Base-by-base conservation (phyloP, 1,284 basidiomycete genomes). In the Sanguinoderma infundibulare region DNA sequence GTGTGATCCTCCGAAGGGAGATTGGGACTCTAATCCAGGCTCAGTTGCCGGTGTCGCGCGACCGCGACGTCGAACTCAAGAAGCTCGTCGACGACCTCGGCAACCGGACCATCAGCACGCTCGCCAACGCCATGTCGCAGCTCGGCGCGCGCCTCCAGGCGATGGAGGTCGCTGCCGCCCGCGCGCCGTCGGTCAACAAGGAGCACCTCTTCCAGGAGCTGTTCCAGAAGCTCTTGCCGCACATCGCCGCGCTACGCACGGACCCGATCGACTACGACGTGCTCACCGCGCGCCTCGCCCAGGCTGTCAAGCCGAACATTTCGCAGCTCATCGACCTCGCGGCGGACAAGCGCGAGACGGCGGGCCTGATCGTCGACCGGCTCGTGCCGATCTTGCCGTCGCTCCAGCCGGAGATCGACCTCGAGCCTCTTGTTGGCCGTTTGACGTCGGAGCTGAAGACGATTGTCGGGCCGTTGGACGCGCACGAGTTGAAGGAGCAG, bases 301-400 rank as follows among this genome's bases (percentile, higher is more conserved):
- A 94, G 73, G 90, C 92, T 1, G 92, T 94, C 69, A 94, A 94
- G 70, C 92, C 92, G 8, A 90, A 94, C 68, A 93, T 94, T 24
- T 84, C 89, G 2, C 91, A 94, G 68, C 85, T 94, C 63, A 94
- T 94, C 64, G 92, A 94, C 71, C 82, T 94, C 53, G 87, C 92
- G 20, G 91, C 90, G 0, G 92, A 94, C 72, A 94, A 94, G 72
- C 83, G 89, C 36, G 92, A 94, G 74, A 94, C 92, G 6, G 92
- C 92, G 3, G 81, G 83, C 9, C 82, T 94, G 47, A 94, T 94
- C 62, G 84, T 92, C 22, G 84, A 92, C 59, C 80, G 83, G n/a
- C 82, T 94, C 42, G 63, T 87, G 15, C 92, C 92, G 7, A 72
- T 90, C 56, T 69, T 94, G 14, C 85, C 87, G 6, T 74, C 79